A percentile compares a stretch with the other conserved stretches of the same genome.
These are phyloP conservation scores for Neurospora sp. DNA, from an alignment of 495 filamentous ascomycete species.

Conservation along the genomic window DNA sequence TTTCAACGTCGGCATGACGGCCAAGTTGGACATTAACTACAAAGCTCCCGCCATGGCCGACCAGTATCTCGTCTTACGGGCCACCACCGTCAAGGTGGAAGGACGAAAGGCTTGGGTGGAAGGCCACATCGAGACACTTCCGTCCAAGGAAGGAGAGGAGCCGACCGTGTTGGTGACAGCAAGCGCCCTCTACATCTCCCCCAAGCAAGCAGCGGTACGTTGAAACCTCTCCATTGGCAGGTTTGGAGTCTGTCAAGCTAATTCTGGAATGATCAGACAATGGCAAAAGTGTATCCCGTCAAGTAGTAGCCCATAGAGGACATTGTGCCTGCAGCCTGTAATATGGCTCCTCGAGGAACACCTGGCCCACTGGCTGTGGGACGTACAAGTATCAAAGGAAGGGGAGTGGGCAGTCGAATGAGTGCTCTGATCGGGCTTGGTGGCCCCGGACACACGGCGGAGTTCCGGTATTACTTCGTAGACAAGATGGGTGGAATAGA, in stretches of 20 bases:
- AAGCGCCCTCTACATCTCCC: slow-evolving; percentile 82
- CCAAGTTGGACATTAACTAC: slow-evolving; percentile 86
- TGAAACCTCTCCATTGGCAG: not conserved
- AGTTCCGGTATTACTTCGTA: not conserved
- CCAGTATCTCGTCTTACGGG: slow-evolving; percentile 68
- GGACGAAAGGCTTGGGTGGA: slow-evolving; percentile 96
- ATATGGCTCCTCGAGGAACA: not conserved
- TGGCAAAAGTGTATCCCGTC: slow-evolving; percentile 34
- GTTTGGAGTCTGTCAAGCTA: not conserved
- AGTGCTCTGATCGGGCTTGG: not conserved
- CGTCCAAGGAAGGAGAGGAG: slow-evolving; percentile 28
- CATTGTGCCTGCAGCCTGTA: not conserved
- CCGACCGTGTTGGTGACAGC: slow-evolving; percentile 24
- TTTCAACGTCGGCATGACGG: slow-evolving; percentile 82
- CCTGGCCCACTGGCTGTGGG: not conserved
- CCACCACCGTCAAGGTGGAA: slow-evolving; percentile 76
- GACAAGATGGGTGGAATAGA: not conserved
- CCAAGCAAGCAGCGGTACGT: slow-evolving; percentile 67
- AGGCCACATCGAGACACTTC: slow-evolving; percentile 77
- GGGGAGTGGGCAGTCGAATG: not conserved
- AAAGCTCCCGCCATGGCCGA: slow-evolving; percentile 64
- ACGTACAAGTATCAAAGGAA: not conserved
- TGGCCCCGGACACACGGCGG: not conserved
- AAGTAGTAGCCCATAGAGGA: slow-evolving; percentile 9
- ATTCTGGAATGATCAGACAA: slow-evolving; percentile 19